These are phyloP conservation scores for Penicillium sp. DNA, from an alignment of 2,329 filamentous ascomycete genomes.

Conservation along the genomic window DNA sequence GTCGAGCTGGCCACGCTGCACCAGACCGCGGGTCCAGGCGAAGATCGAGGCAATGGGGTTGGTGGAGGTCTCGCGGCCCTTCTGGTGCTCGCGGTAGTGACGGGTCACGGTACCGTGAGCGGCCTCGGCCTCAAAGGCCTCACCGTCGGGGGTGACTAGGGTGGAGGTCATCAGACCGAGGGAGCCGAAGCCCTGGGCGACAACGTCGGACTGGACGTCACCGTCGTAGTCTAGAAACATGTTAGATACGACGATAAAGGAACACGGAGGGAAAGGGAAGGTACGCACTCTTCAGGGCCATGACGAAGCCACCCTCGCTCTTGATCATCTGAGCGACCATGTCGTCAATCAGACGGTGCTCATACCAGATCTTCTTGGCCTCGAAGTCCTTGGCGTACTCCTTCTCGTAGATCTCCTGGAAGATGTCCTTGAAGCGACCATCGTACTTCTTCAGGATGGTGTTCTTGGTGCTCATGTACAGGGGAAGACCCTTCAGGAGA, in stretches of 20 bases:
- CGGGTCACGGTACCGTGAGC: conserved; percentile 97
- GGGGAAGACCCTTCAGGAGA: conserved; percentile 76
- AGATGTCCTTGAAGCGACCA: conserved; percentile 98
- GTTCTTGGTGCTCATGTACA: conserved; percentile 99
- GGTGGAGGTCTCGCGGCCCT: conserved; percentile 92
- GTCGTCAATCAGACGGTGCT: conserved; percentile 98
- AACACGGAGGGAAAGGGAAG: background rate
- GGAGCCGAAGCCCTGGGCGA: conserved; percentile 96
- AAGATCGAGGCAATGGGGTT: conserved; percentile 99
- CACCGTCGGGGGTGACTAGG: conserved; percentile 91
- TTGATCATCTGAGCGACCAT: conserved; percentile 99
- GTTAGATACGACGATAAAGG: conserved; percentile 5
- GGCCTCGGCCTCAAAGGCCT: conserved; percentile 95
- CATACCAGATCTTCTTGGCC: conserved; percentile 93
- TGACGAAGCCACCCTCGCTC: conserved; percentile 91
- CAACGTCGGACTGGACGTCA: conserved; percentile 97
- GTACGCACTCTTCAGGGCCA: conserved; percentile 90
- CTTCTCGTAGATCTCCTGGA: conserved; percentile 90
- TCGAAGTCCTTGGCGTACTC: conserved; percentile 86
- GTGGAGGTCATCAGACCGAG: conserved; percentile 98
- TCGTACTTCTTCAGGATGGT: conserved; percentile 99
- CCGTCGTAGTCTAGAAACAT: conserved; percentile 78
- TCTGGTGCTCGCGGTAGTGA: conserved; percentile 98
- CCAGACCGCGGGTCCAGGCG: conserved; percentile 92
- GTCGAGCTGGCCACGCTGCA: conserved; percentile 91